A percentile compares a stretch with the other conserved stretches of the same genome.
Evolutionary conservation across 768 basidiomycete species (phyloP).

Genomic region (Pholiota molesta): DNA sequence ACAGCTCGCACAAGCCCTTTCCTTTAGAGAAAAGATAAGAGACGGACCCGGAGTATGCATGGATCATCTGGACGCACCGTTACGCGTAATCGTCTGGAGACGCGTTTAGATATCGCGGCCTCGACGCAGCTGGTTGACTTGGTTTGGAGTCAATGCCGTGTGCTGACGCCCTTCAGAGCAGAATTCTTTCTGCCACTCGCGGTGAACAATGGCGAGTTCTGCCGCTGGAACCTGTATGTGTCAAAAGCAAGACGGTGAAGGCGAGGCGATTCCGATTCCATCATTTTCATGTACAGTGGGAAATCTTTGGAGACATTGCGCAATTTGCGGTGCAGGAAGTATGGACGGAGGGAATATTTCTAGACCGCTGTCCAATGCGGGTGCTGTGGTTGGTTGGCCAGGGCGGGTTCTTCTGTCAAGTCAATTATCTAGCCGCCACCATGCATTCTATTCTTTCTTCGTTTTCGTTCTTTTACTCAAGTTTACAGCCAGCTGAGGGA

Average conservation of each 20-base stretch:
- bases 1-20: not conserved
- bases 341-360: not conserved
- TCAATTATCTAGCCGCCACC: not conserved
- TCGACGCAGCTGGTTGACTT: not conserved
- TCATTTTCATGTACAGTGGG: conserved; percentile 1
- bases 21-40: not conserved
- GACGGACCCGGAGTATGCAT: not conserved
- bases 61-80: not conserved
- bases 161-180: not conserved
- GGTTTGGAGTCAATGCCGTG: not conserved
- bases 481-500: not conserved
- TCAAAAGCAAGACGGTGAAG: not conserved
- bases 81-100: not conserved
- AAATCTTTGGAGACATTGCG: not conserved
- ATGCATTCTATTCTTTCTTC: not conserved
- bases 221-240: not conserved
- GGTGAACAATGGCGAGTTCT: not conserved
- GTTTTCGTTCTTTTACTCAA: not conserved
- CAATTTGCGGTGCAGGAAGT: not conserved
- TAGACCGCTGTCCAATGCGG: not conserved
- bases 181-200: not conserved
- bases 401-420: not conserved
- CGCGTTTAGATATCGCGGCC: not conserved
- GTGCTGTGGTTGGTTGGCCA: not conserved
- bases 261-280: not conserved